phyloP scores from a whole-genome alignment of 1,284 basidiomycete species.

The Sporisorium reilianum region DNA sequence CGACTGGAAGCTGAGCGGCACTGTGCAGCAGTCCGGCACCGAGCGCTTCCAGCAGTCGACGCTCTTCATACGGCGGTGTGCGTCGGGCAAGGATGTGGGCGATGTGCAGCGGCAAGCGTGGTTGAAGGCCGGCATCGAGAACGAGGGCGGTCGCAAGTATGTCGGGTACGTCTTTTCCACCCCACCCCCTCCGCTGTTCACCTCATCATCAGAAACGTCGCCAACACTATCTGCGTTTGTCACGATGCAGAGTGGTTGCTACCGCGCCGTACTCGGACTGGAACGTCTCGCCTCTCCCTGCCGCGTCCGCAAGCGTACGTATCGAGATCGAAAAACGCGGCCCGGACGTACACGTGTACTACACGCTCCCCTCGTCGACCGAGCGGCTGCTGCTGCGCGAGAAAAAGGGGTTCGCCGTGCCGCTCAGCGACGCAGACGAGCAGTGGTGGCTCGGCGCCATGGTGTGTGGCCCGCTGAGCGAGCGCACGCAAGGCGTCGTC shows the following conservation, averaged over 20 bases:
- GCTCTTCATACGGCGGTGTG: constrained; percentile 20
- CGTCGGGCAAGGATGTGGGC: not conserved
- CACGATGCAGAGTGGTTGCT: constrained; percentile 15
- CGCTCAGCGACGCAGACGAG: not conserved
- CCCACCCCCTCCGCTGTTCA: too few relatives aligned
- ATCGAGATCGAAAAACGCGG: constrained; percentile 41
- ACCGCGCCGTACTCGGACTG: constrained; percentile 42
- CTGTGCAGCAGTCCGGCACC: constrained; percentile 15
- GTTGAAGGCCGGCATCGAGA: constrained; percentile 40
- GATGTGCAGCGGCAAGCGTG: constrained; percentile 25
- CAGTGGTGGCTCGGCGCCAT: constrained; percentile 46
- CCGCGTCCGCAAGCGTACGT: not conserved
- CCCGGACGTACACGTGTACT: constrained; percentile 36
- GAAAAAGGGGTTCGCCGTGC: constrained; percentile 39
- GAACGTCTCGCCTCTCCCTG: constrained; percentile 31
- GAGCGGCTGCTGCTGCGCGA: constrained; percentile 28
- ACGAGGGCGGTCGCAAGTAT: constrained; percentile 33
- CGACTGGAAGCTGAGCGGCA: constrained; percentile 21
- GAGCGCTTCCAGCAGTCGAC: constrained; percentile 46
- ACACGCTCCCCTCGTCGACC: constrained; percentile 12
- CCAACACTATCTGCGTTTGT: too few relatives aligned
- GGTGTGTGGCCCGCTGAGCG: constrained; percentile 35
- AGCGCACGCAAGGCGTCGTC: constrained; percentile 15
- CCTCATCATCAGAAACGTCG: too few relatives aligned
- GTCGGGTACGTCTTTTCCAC: constrained; percentile 10